Evolutionary conservation across 768 basidiomycete species (phyloP).

Genomic region (Phlebiopsis flavidoalba): DNA sequence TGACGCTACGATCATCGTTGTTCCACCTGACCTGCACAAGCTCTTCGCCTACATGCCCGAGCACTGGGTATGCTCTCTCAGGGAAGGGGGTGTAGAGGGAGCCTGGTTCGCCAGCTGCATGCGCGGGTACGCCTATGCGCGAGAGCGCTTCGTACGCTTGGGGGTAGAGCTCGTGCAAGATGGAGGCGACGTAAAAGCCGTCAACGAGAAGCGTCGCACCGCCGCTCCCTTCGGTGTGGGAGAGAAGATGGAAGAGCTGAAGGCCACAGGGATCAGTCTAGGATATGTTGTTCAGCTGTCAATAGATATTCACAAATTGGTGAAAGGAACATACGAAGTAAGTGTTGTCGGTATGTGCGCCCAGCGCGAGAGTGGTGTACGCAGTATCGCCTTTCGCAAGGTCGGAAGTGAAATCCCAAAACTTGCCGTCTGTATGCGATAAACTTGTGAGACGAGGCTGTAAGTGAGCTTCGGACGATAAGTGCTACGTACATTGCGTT

Average conservation of each 20-base stretch:
- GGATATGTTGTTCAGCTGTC: neutral
- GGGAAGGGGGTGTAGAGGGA: conserved; percentile 55
- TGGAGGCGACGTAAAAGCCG: conserved; percentile 86
- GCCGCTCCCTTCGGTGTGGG: conserved; percentile 74
- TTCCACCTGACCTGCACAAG: conserved; percentile 88
- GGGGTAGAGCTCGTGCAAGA: conserved; percentile 70
- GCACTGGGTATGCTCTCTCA: conserved; percentile 58
- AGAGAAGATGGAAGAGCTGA: conserved; percentile 92
- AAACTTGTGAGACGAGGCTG: too few relatives aligned
- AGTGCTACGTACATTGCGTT: conserved; percentile 54
- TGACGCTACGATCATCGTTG: conserved; percentile 85
- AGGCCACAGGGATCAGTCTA: conserved; percentile 94
- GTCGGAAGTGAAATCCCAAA: conserved; percentile 97
- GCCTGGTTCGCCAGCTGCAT: conserved; percentile 78
- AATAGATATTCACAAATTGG: neutral
- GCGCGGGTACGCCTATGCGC: conserved; percentile 64
- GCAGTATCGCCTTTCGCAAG: conserved; percentile 90
- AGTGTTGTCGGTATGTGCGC: conserved; percentile 77
- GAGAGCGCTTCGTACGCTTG: conserved; percentile 67
- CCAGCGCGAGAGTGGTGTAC: conserved; percentile 84
- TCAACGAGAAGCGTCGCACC: conserved; percentile 93
- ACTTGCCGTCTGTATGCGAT: conserved; percentile 77
- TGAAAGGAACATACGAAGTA: conserved; percentile 58
- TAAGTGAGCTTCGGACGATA: too few relatives aligned
- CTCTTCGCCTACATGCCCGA: conserved; percentile 67